These are phyloP conservation scores for Gynostemma pentaphyllum DNA, from an alignment of 306 rosid genomes.

Conservation along the genomic window DNA sequence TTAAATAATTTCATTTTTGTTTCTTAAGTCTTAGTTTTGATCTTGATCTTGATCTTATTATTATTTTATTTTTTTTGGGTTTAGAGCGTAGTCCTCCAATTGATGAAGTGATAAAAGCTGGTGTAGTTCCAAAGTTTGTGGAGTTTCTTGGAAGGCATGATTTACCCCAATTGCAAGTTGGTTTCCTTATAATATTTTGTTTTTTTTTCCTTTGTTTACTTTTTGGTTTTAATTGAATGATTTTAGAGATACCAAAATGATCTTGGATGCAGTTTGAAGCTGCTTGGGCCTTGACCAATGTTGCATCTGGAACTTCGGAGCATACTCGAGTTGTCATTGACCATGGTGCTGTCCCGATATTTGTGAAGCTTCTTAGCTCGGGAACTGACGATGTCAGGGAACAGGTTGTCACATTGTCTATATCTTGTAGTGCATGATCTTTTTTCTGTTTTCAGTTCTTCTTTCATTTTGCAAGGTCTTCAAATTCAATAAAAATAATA, in stretches of 20 bases:
- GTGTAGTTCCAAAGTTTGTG: conserved; percentile 59
- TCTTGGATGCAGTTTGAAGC: conserved; percentile 48
- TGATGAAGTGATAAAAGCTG: conserved; percentile 67
- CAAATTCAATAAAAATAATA: background rate
- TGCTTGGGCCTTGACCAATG: conserved; percentile 60
- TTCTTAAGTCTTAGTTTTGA: background rate
- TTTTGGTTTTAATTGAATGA: background rate
- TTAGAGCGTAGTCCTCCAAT: conserved; percentile 62
- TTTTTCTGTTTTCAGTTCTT: background rate
- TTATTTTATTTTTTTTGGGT: background rate
- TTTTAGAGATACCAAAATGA: background rate
- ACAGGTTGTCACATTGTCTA: conserved; percentile 29
- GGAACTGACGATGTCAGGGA: conserved; percentile 50
- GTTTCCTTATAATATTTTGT: conserved; percentile 7
- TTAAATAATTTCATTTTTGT: background rate
- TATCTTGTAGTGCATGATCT: too few species aligned
- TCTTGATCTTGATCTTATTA: conserved; percentile 5
- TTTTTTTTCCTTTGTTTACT: background rate
- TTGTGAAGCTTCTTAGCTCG: conserved; percentile 49
- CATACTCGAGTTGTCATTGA: conserved; percentile 51
- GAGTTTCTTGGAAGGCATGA: conserved; percentile 61
- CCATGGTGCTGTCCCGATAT: conserved; percentile 52
- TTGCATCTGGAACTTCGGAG: conserved; percentile 54
- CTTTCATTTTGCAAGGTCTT: background rate
- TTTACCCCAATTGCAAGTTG: conserved; percentile 63